A percentile compares a stretch with the other conserved stretches of the same genome.
Evolutionary conservation across 2,329 filamentous ascomycete species (phyloP).

Genomic region (Fusarium camptoceras): DNA sequence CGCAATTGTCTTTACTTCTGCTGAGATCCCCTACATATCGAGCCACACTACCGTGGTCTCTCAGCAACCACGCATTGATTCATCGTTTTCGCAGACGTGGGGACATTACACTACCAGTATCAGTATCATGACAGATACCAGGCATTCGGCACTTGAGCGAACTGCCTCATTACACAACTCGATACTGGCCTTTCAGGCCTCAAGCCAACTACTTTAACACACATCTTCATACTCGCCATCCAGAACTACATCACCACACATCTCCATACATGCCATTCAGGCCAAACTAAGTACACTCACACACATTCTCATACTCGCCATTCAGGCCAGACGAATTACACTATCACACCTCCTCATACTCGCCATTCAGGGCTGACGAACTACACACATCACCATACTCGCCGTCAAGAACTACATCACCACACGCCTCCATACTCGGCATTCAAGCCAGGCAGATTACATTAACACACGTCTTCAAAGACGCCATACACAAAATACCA

Average conservation of each 20-base stretch:
- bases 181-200: neutral
- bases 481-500: neutral
- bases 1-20: neutral
- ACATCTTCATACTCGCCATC: too few species aligned
- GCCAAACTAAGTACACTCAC: too few species aligned
- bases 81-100: neutral
- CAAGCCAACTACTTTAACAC: neutral
- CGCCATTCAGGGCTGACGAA: too few species aligned
- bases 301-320: too few species aligned
- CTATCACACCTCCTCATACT: too few species aligned
- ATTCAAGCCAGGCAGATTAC: neutral
- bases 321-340: too few species aligned
- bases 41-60: neutral
- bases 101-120: neutral
- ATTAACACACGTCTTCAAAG: neutral
- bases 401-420: too few species aligned
- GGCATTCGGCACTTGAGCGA: neutral
- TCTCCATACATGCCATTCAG: neutral
- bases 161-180: neutral
- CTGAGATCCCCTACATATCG: neutral
- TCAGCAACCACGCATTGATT: neutral
- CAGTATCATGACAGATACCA: neutral
- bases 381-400: too few species aligned
- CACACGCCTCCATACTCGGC: too few species aligned
- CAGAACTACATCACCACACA: too few species aligned